phyloP scores from a whole-genome alignment of 2,329 filamentous ascomycete species.

The Fusarium devonianum region DNA sequence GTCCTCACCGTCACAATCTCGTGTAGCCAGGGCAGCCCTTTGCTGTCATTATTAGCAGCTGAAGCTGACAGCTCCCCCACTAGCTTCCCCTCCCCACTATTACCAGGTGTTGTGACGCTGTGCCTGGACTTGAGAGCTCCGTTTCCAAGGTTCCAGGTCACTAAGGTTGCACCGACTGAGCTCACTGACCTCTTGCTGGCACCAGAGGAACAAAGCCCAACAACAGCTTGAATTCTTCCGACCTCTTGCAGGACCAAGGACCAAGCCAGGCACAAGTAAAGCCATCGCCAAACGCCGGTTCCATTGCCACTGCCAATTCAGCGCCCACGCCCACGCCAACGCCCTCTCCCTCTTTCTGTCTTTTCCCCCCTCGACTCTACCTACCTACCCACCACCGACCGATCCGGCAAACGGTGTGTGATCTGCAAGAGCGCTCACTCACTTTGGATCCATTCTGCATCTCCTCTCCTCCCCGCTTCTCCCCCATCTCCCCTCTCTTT shows the following conservation, averaged over 20 bases:
- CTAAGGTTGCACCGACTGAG: slow-evolving; percentile 33
- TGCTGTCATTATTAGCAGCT: slow-evolving; percentile 13
- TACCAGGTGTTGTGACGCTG: no score
- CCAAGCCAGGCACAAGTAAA: background rate
- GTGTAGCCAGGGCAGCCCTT: slow-evolving; percentile 6
- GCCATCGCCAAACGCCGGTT: slow-evolving; percentile 15
- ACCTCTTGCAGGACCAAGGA: slow-evolving; percentile 7
- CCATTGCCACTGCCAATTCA: slow-evolving; percentile 11
- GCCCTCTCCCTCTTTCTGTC: no score
- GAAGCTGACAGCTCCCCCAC: slow-evolving; percentile 33
- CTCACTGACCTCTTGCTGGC: slow-evolving; percentile 37
- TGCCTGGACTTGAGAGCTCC: slow-evolving; percentile 31
- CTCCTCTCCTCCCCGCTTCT: slow-evolving; percentile 29
- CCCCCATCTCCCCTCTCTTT: slow-evolving; percentile 24
- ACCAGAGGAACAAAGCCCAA: slow-evolving; percentile 21
- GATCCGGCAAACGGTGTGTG: slow-evolving; percentile 32
- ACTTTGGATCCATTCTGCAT: slow-evolving; percentile 31
- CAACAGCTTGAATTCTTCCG: slow-evolving; percentile 34
- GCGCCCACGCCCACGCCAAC: slow-evolving; percentile 5
- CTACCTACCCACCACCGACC: slow-evolving; percentile 26
- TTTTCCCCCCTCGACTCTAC: slow-evolving; percentile 4
- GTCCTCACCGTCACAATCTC: slow-evolving; percentile 9
- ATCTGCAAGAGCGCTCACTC: slow-evolving; percentile 37
- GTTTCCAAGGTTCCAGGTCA: slow-evolving; percentile 29
- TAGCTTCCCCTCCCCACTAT: slow-evolving; percentile 24